A percentile compares a stretch with the other conserved stretches of the same genome.
phyloP scores from a whole-genome alignment of 306 rosid species.

The Senna tora region DNA sequence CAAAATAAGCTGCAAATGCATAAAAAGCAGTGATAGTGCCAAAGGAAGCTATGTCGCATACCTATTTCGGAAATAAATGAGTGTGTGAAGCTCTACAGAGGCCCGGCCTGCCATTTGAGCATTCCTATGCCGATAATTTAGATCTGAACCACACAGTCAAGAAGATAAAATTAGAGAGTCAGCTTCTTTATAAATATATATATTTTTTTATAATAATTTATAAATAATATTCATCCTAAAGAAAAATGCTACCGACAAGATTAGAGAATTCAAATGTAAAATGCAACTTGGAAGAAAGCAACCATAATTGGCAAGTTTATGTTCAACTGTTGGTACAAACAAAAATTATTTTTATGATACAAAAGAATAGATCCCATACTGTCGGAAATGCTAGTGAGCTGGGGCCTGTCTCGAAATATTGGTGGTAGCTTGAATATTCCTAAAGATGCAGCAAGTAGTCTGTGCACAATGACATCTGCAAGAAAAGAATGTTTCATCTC shows the following conservation, averaged over 20 bases:
- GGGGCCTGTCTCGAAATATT: constrained; percentile 74
- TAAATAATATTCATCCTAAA: constrained; percentile 11
- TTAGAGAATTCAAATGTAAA: constrained; percentile 14
- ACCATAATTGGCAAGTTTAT: not conserved
- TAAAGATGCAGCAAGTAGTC: constrained; percentile 93
- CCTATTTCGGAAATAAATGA: constrained; percentile 80
- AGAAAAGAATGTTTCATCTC: constrained; percentile 33
- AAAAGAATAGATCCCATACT: constrained; percentile 58
- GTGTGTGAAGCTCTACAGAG: constrained; percentile 91
- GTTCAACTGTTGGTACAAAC: not conserved
- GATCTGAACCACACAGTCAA: constrained; percentile 59
- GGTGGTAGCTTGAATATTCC: constrained; percentile 77
- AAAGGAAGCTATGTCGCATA: constrained; percentile 32
- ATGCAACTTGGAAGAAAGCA: not conserved
- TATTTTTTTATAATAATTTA: too few species aligned
- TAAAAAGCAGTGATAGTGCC: constrained; percentile 1
- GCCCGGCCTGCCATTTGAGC: constrained; percentile 98
- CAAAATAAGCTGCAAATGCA: constrained; percentile 35
- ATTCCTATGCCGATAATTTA: constrained; percentile 92
- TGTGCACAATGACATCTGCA: constrained; percentile 92
- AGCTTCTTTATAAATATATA: constrained; percentile 13
- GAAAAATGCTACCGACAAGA: constrained; percentile 2
- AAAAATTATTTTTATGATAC: not conserved
- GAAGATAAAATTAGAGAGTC: constrained; percentile 18
- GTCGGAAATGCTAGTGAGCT: constrained; percentile 80